These are phyloP conservation scores for Starmerella bombicola DNA, from an alignment of 805 yeast species.

Conservation along the genomic window DNA sequence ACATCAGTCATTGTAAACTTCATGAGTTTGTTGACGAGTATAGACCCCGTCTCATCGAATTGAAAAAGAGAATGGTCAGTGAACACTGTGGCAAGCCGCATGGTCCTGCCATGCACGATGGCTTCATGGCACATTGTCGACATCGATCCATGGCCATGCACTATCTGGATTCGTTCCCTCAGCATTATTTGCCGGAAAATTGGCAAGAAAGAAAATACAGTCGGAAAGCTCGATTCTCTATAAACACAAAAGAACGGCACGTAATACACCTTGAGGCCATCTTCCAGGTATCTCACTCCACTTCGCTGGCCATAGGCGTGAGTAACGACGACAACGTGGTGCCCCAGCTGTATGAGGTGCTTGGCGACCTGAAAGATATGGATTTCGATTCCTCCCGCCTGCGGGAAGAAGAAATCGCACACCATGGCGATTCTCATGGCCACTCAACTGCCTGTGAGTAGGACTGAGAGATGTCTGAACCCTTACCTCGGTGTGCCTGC, in stretches of 20 bases:
- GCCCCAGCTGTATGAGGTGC: conserved; percentile 66
- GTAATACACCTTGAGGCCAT: conserved; percentile 87
- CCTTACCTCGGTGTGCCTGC: too few relatives aligned
- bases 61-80: conserved; percentile 96
- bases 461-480: too few relatives aligned
- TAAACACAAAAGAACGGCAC: conserved; percentile 72
- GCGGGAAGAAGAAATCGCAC: conserved; percentile 95
- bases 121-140: conserved; percentile 82
- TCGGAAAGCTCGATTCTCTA: conserved; percentile 75
- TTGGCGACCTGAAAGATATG: conserved; percentile 84
- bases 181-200: conserved; percentile 70
- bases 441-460: too few relatives aligned
- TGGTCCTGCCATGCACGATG: conserved; percentile 76
- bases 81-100: conserved; percentile 85
- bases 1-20: conserved; percentile 75
- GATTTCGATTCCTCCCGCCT: conserved; percentile 94
- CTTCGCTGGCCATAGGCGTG: conserved; percentile 75
- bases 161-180: conserved; percentile 73
- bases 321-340: conserved; percentile 73
- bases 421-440: conserved; percentile 45
- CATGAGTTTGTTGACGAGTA: conserved; percentile 73
- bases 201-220: conserved; percentile 82
- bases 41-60: conserved; percentile 71
- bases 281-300: conserved; percentile 73
- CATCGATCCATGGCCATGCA: conserved; percentile 91